Conservation (phyloP, 495 filamentous ascomycete genomes). For the Penicillium subrubescens region DNA sequence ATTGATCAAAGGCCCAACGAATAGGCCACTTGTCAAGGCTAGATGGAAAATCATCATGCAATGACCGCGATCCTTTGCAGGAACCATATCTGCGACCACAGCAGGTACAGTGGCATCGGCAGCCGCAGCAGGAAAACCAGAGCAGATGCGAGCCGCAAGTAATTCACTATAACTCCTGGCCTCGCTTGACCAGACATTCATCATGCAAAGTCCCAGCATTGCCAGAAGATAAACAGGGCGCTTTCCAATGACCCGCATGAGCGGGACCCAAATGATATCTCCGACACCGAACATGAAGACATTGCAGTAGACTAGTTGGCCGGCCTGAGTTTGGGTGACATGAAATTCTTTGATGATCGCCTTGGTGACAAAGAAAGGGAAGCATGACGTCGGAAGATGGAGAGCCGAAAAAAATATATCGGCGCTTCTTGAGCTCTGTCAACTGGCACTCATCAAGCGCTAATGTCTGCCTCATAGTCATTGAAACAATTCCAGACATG, state of each 20-base stretch:
- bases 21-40: constrained; percentile 32
- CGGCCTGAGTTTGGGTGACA: not conserved
- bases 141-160: constrained; percentile 33
- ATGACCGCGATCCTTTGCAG: constrained; percentile 35
- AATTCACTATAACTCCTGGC: constrained; percentile 30
- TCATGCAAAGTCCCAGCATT: constrained; percentile 28
- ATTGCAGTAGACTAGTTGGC: not conserved
- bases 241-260: constrained; percentile 23
- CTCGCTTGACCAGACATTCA: constrained; percentile 34
- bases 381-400: too few relatives aligned
- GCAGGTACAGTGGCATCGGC: constrained; percentile 37
- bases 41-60: constrained; percentile 41
- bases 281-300: not conserved
- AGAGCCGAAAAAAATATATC: too few relatives aligned
- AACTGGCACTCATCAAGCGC: too few relatives aligned
- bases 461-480: too few relatives aligned
- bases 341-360: constrained; percentile 31
- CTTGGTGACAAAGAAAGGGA: not conserved
- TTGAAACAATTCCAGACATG: too few relatives aligned
- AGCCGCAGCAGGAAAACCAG: constrained; percentile 31
- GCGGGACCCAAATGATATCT: not conserved
- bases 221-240: constrained; percentile 35
- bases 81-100: constrained; percentile 35
- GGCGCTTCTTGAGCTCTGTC: too few relatives aligned
- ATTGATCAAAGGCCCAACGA: constrained; percentile 37